Evolutionary conservation across 1,139 yeast species (phyloP).

Genomic region (Pichia sp.): DNA sequence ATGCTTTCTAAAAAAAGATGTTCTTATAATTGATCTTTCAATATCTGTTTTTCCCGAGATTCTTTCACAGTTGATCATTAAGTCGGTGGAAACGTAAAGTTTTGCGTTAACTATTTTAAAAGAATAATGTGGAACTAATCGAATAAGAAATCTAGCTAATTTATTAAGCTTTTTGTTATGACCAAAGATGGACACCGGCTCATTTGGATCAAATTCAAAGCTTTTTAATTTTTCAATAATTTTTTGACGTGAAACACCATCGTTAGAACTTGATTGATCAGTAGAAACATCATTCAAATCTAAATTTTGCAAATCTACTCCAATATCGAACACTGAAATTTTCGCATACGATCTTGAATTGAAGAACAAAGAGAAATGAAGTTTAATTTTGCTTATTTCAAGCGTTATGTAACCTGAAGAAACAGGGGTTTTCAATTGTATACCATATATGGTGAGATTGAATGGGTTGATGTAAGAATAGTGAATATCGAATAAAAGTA

Average conservation of each 20-base stretch:
- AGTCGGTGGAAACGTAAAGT: constrained; percentile 1
- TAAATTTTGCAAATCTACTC: background rate
- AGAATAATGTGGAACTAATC: constrained; percentile 15
- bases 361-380: constrained; percentile 12
- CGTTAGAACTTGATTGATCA: background rate
- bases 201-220: constrained; percentile 20
- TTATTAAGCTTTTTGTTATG: constrained; percentile 14
- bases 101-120: constrained; percentile 9
- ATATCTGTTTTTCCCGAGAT: constrained; percentile 11
- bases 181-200: constrained; percentile 24
- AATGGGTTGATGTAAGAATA: constrained; percentile 11
- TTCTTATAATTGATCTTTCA: background rate
- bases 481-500: constrained; percentile 6
- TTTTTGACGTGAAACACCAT: background rate
- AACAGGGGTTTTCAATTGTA: background rate
- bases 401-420: background rate
- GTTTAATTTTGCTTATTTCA: constrained; percentile 1
- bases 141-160: constrained; percentile 12
- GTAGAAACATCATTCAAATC: background rate
- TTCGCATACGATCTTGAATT: background rate
- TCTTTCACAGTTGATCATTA: constrained; percentile 2
- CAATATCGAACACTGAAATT: background rate
- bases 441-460: constrained; percentile 4
- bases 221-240: background rate
- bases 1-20: constrained; percentile 3